Base-by-base conservation (phyloP, 805 yeast species). In the Candida chilensis region DNA sequence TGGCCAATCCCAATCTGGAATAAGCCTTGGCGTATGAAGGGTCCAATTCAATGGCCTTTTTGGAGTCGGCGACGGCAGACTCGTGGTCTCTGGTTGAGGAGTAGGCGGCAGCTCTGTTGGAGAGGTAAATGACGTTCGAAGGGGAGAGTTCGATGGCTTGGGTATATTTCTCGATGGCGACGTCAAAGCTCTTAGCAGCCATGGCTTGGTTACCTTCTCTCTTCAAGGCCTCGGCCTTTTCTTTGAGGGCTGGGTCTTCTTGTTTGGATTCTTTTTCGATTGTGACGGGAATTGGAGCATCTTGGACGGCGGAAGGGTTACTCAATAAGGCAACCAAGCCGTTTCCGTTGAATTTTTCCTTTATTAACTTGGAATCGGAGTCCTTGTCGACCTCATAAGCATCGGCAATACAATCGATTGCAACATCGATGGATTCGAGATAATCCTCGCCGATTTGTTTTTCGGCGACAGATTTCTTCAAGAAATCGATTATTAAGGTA, bases 71-170 rank as follows among this genome's bases (percentile, higher is more conserved):
- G 24, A 82, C 71, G 3, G 98, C 97, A 38, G 70, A 61, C 11
- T 74, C 80, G 49, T 83, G 88, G 37, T 86, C 64, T 38, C 74
- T 70, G 18, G 71, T 47, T 5, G 95, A 84, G 8, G 95, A 82
- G 57, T 83, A 77, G 3, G 97, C 97, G 26, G 98, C 98, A 10
- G 98, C 97, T 50, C 98, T 77, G 61, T 92, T 92, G 20, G 97
- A 87, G 37, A 71, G 74, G 56, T 79, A 92, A 14, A 92, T 84
- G 12, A 88, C 87, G 52, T 86, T 87, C 12, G 67, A 54, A 32
- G 87, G 75, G 40, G 76, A 66, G 37, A 78, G 56, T 16, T 58
- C 73, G 42, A 92, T 73, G 8, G 97, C 97, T 32, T 73, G 75
- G 5, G 94, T 71, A 57, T 92, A 92, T 41, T 78, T 74, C 16